phyloP scores from a whole-genome alignment of 2,329 filamentous ascomycete genomes.

The Alternaria longipes region DNA sequence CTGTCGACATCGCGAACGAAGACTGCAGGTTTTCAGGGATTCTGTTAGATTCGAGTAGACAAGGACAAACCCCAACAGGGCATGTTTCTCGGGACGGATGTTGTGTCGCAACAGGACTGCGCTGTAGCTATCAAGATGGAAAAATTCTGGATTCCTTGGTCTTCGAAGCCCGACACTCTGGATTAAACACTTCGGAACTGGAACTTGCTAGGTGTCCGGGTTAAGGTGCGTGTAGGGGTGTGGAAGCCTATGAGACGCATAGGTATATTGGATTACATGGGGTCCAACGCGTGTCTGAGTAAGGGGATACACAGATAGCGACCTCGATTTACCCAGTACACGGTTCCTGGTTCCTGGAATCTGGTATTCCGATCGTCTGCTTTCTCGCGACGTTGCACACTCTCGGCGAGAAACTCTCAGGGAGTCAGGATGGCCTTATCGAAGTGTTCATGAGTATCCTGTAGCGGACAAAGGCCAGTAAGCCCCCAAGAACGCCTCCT shows the following conservation, averaged over 20 bases:
- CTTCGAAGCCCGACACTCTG: background rate
- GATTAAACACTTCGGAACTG: background rate
- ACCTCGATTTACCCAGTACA: background rate
- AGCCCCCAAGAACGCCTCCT: slow-evolving; percentile 1
- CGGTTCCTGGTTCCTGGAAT: slow-evolving; percentile 3
- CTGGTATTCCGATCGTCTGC: background rate
- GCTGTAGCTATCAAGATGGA: slow-evolving; percentile 4
- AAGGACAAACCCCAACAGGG: background rate
- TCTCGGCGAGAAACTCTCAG: background rate
- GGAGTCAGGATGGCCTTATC: background rate
- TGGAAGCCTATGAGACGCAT: slow-evolving; percentile 1
- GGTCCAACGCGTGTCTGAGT: slow-evolving; percentile 2
- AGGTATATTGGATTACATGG: slow-evolving; percentile 5
- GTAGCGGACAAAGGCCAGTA: background rate
- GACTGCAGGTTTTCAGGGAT: background rate
- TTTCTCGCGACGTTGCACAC: background rate
- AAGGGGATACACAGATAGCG: background rate
- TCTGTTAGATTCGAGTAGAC: background rate
- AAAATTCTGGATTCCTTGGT: background rate
- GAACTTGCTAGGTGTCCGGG: background rate
- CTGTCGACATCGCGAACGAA: slow-evolving; percentile 22
- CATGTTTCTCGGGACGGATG: background rate
- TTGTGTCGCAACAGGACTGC: background rate
- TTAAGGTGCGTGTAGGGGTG: background rate
- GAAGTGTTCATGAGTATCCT: background rate